These are phyloP conservation scores for Aspergillus steynii DNA, from an alignment of 495 filamentous ascomycete species.

Conservation along the genomic window DNA sequence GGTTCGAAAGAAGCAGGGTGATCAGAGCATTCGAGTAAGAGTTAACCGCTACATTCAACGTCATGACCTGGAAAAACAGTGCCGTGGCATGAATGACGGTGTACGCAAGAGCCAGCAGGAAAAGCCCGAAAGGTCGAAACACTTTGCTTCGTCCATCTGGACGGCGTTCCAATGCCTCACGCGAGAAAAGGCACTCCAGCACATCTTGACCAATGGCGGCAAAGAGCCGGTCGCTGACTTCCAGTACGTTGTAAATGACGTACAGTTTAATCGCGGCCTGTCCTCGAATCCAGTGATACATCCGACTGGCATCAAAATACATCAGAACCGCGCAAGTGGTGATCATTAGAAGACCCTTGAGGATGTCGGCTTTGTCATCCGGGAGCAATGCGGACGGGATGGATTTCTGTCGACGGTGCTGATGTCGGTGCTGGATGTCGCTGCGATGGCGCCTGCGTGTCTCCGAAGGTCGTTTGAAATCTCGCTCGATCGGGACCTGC, in stretches of 20 bases:
- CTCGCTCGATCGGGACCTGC: constrained; percentile 21
- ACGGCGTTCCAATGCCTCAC: constrained; percentile 85
- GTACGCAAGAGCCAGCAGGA: constrained; percentile 82
- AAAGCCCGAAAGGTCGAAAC: constrained; percentile 87
- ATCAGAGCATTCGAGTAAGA: constrained; percentile 96
- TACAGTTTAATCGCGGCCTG: constrained; percentile 98
- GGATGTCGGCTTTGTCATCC: constrained; percentile 91
- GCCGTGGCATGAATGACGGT: constrained; percentile 82
- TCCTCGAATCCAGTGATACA: constrained; percentile 97
- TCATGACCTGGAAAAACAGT: constrained; percentile 95
- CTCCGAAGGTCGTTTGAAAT: constrained; percentile 25
- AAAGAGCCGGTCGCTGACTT: constrained; percentile 83
- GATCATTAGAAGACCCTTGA: constrained; percentile 85
- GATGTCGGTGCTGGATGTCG: constrained; percentile 38
- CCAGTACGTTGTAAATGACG: constrained; percentile 96
- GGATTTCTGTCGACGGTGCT: constrained; percentile 78
- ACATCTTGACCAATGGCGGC: constrained; percentile 94
- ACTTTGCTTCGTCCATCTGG: constrained; percentile 89
- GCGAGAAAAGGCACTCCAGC: constrained; percentile 90
- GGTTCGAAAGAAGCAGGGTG: constrained; percentile 88
- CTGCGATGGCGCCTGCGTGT: constrained; percentile 30
- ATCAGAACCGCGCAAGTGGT: constrained; percentile 82
- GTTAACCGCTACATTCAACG: constrained; percentile 96
- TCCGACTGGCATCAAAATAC: constrained; percentile 90
- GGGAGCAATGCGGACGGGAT: constrained; percentile 79